These are phyloP conservation scores for Diaporthe capsici DNA, from an alignment of 2,329 filamentous ascomycete species.

Conservation along the genomic window DNA sequence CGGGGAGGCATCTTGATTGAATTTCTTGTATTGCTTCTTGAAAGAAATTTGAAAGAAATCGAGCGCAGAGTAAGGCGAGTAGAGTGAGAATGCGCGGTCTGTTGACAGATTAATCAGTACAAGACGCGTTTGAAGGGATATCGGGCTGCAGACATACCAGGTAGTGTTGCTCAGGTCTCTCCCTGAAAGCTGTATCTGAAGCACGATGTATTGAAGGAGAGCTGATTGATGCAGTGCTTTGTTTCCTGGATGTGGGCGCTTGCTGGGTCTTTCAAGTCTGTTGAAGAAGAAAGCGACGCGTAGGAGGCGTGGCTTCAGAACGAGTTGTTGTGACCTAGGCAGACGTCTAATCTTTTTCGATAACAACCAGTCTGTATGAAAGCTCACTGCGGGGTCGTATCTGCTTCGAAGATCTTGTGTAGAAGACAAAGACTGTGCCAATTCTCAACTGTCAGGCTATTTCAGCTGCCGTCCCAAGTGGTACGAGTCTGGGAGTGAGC, in stretches of 20 bases:
- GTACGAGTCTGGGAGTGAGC: background rate
- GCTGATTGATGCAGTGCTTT: background rate
- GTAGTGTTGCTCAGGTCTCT: background rate
- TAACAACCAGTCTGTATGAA: background rate
- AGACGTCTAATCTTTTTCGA: background rate
- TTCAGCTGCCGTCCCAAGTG: background rate
- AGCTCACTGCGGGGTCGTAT: background rate
- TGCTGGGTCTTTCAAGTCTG: background rate
- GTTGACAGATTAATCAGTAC: background rate
- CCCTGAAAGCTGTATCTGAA: background rate
- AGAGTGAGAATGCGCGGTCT: background rate
- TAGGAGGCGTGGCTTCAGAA: background rate
- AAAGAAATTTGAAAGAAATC: background rate
- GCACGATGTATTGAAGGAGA: background rate
- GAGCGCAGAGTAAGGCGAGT: background rate
- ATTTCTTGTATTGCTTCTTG: background rate
- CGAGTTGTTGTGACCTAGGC: background rate
- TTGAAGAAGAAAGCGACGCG: background rate
- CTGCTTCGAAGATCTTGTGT: background rate
- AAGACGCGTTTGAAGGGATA: background rate
- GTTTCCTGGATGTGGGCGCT: background rate
- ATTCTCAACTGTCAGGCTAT: background rate
- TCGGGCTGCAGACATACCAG: background rate
- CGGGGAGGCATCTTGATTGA: background rate
- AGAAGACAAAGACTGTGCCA: background rate